A percentile compares a stretch with the other conserved stretches of the same genome.
Conservation (phyloP, 2,329 filamentous ascomycete genomes). For the Coleophoma cylindrospora region DNA sequence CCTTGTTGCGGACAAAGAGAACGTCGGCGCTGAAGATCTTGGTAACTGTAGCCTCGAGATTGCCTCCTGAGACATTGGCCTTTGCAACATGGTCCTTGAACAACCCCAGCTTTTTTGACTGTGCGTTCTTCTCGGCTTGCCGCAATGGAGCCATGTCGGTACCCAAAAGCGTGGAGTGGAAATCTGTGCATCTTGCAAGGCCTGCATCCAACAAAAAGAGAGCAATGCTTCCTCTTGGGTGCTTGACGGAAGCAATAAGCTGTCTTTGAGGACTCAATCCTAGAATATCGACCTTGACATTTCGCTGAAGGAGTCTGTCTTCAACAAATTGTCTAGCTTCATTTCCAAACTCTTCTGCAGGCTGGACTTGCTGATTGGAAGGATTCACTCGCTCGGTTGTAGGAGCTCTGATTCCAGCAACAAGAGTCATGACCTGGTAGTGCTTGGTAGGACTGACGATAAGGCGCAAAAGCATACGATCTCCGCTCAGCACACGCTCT, state of each 20-base stretch:
- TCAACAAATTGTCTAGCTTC: conserved; percentile 89
- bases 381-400: conserved; percentile 81
- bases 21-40: conserved; percentile 88
- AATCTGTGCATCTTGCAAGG: conserved; percentile 87
- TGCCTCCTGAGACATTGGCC: conserved; percentile 50
- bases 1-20: conserved; percentile 78
- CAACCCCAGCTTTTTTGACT: conserved; percentile 68
- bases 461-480: conserved; percentile 81
- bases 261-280: conserved; percentile 87
- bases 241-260: conserved; percentile 80
- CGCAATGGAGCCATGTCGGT: conserved; percentile 81
- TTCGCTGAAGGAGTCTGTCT: conserved; percentile 76
- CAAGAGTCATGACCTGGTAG: conserved; percentile 73
- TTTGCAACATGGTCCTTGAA: conserved; percentile 79
- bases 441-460: conserved; percentile 74
- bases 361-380: conserved; percentile 63
- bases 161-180: conserved; percentile 90
- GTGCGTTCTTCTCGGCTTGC: conserved; percentile 81
- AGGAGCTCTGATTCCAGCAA: conserved; percentile 86
- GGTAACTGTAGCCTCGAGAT: conserved; percentile 76
- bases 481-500: conserved; percentile 86
- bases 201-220: conserved; percentile 86
- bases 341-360: conserved; percentile 84
- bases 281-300: conserved; percentile 75
- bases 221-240: conserved; percentile 89